Base-by-base conservation (phyloP, 2,329 filamentous ascomycete species). In the Aspergillus puulaauensis region DNA sequence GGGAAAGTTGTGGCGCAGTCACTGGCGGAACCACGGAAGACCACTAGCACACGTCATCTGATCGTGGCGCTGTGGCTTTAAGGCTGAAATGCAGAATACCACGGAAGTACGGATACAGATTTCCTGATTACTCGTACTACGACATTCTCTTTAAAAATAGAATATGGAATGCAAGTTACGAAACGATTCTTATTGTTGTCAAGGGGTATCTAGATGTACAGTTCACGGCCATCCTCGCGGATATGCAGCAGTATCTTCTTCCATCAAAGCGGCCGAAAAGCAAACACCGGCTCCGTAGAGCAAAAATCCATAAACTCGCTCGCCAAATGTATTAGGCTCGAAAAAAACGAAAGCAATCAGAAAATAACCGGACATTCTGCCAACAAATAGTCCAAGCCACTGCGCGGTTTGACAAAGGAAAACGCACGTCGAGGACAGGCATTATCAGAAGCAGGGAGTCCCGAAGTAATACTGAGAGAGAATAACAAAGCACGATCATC, bases 171-270 rank as follows among this genome's bases (percentile, higher is more conserved):
- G 27, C 8, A 24, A n/a, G 17, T 17, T 41, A 48, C 24, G n/a
- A 64, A 58, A 43, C 37, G 56, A 41, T 59, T 62, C 50, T 40
- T 47, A 56, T 61, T 54, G 57, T 52, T 52, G 64, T 63, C 58
- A 67, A 64, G 61, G 69, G 69, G 69, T 72, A 72, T 72, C 69
- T 72, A 70, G 69, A 64, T 64, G 60, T 68, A 70, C 66, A 70
- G 61, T 59, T 60, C 55, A 59, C 56, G 59, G 47, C 52, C 57
- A 40, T 57, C 50, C 41, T 55, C 39, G 43, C 51, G 47, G 46
- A 46, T 27, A 58, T 45, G 43, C 43, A 54, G 43, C 43, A 54
- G 43, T 47, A 54, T 54, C 40, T 47, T 45, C 43, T 47, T 41
- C 35, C 54, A 44, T 35, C 52, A 56, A 53, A 54, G n/a, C 39